Conservation (phyloP, 495 filamentous ascomycete species). For the Podospora australis region DNA sequence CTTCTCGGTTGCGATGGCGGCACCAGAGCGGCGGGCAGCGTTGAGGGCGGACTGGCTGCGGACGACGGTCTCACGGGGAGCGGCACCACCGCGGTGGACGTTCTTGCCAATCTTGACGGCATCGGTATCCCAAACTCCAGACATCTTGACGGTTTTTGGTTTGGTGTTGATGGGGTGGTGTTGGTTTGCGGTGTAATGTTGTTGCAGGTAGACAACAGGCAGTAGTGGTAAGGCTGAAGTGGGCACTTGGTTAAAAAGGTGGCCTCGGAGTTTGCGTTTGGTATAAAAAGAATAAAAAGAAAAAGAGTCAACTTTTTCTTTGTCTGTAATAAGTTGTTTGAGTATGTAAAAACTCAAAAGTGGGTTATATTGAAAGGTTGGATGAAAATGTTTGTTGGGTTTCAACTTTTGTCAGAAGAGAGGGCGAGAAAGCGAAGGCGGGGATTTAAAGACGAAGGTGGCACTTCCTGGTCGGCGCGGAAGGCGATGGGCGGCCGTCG, state of each 20-base stretch:
- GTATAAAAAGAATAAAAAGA: not conserved
- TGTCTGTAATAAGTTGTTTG: too few species aligned
- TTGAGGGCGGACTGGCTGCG: slow-evolving; percentile 83
- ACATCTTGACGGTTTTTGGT: slow-evolving; percentile 34
- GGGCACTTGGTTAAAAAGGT: not conserved
- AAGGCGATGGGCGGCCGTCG: slow-evolving; percentile 29
- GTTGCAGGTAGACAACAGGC: not conserved
- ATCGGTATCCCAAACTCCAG: slow-evolving; percentile 68
- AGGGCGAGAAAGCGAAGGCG: slow-evolving; percentile 6
- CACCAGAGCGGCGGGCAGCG: slow-evolving; percentile 75
- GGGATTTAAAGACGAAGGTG: slow-evolving; percentile 9
- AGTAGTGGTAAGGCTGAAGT: not conserved
- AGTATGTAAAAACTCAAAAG: not conserved
- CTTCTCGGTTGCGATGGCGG: slow-evolving; percentile 83
- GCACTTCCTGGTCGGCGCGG: slow-evolving; percentile 13
- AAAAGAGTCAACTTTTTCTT: not conserved
- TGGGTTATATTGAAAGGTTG: not conserved
- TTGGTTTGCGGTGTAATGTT: not conserved
- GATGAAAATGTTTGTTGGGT: not conserved
- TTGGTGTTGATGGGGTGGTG: slow-evolving; percentile 3
- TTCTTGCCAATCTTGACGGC: slow-evolving; percentile 93
- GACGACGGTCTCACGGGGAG: slow-evolving; percentile 75
- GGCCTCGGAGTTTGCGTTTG: not conserved
- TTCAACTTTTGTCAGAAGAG: slow-evolving; percentile 4
- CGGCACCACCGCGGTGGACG: slow-evolving; percentile 54